Evolutionary conservation across 2,329 filamentous ascomycete genomes (phyloP), one percentile per base, ranked within the genome.

Genomic region (Sclerotinia sclerotiorum): DNA sequence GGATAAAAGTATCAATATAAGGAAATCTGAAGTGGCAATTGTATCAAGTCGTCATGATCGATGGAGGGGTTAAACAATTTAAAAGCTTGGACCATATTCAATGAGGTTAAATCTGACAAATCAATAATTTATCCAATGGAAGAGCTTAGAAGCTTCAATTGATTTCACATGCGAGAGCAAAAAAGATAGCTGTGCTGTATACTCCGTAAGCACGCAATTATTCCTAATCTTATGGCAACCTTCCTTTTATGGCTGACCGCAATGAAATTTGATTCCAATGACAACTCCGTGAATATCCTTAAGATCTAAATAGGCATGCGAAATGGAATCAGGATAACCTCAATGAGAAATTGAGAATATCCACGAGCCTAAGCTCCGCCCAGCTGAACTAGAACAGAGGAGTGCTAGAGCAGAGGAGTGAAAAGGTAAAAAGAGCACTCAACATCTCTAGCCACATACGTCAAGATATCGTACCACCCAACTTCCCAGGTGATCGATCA

Each of bases 11-110:
- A 61, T 61, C 21, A 62, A 62, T 49, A 62, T 62, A 49, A 49
- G 19, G 19, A 35, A 62, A 62, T 62, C 44, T 49, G 27, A 62
- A 62, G 58, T 62, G 58, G 58, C 58, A 62, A 49, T 49, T 62
- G 44, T 49, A 62, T 62, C 58, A 62, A 49, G 21, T 49, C 44
- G 44, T 62, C 58, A 62, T 49, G 44, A 24, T 49, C 29, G 17
- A 35, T 49, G 44, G 57, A 60, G 57, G 42, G 58, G 58, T 49
- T 49, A 3, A 62, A 62, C 21, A 35, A 49, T 49, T 10, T 19
- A 39, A 61, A 51, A 63, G 48, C n/a, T 24, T 51, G 29, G 60
- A 5, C 46, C 60, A 51, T 49, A 29, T 49, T 24, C 13, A 27
- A 2, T 2, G 35, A 35, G 35, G 35, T 35, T 35, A 3, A 5